A percentile compares a stretch with the other conserved stretches of the same genome.
phyloP scores from a whole-genome alignment of 176 grass and related monocot species.

The Triticum turgidum region DNA sequence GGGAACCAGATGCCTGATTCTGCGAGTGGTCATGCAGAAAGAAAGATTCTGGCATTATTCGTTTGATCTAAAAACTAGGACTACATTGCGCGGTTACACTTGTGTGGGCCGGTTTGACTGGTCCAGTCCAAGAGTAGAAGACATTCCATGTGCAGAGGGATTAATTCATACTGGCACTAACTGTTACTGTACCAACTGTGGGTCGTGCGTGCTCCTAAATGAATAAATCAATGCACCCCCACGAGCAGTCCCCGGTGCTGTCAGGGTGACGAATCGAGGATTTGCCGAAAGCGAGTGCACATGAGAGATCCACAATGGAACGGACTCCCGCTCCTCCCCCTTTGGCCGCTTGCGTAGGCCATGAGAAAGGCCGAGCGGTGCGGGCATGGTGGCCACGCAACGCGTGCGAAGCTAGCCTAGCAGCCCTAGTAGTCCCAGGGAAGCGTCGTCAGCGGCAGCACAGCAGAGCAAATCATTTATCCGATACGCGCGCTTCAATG shows the following conservation, averaged over 20 bases:
- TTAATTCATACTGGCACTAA: not conserved
- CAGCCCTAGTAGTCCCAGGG: not conserved
- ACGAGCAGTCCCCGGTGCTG: not conserved
- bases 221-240: not conserved
- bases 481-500: constrained; percentile 28
- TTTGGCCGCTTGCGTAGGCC: not conserved
- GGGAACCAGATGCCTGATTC: too few relatives aligned
- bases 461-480: constrained; percentile 31
- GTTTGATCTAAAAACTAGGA: too few relatives aligned
- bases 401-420: not conserved
- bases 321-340: not conserved
- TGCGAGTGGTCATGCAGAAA: too few relatives aligned
- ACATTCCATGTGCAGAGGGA: constrained; percentile 49
- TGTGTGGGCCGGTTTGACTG: constrained; percentile 10
- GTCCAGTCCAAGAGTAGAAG: constrained; percentile 4
- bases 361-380: not conserved
- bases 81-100: too few relatives aligned
- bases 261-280: not conserved
- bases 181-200: not conserved
- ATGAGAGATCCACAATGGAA: not conserved
- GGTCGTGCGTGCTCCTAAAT: not conserved
- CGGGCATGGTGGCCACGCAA: not conserved
- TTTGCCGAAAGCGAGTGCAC: not conserved
- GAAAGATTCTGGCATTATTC: too few relatives aligned
- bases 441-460: constrained; percentile 1